Evolutionary conservation across 2,329 filamentous ascomycete species (phyloP).

Genomic region (Monilinia fructigena): DNA sequence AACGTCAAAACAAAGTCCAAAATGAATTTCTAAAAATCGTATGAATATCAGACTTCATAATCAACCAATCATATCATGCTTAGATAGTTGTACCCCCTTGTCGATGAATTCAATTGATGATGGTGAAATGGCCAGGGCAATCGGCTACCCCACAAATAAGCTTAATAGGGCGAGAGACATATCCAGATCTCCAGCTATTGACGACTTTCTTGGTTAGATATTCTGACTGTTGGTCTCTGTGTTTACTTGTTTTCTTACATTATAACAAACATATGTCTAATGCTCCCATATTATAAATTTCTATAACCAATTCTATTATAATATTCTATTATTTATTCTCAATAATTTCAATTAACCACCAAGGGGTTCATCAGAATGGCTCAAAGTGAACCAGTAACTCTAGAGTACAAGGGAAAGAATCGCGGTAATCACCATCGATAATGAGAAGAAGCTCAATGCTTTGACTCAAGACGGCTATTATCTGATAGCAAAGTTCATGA

Average conservation of each 20-base stretch:
- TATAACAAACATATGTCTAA: too few species aligned
- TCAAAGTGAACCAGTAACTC: slow-evolving; percentile 30
- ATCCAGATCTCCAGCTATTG: too few species aligned
- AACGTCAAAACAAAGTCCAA: background rate
- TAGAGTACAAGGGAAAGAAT: slow-evolving; percentile 66
- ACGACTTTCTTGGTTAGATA: too few species aligned
- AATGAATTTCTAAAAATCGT: slow-evolving; percentile 10
- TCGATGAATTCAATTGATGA: background rate
- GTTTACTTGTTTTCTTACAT: too few species aligned
- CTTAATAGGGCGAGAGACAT: background rate
- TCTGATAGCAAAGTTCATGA: slow-evolving; percentile 67
- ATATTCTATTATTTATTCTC: too few species aligned
- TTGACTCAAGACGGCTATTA: slow-evolving; percentile 73
- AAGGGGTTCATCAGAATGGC: slow-evolving; percentile 28
- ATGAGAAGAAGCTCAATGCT: slow-evolving; percentile 84
- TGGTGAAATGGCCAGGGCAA: background rate
- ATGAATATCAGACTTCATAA: background rate
- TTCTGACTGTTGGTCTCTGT: too few species aligned
- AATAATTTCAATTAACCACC: background rate
- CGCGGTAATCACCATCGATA: slow-evolving; percentile 84
- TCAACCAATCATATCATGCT: slow-evolving; percentile 14
- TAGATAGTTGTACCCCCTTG: background rate
- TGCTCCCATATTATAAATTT: too few species aligned
- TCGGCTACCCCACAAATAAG: slow-evolving; percentile 15
- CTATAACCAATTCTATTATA: too few species aligned